Evolutionary conservation across 352 stramenopile species (phyloP), one percentile per base, ranked within the genome.

Genomic region (Halophytophthora batemanensis): DNA sequence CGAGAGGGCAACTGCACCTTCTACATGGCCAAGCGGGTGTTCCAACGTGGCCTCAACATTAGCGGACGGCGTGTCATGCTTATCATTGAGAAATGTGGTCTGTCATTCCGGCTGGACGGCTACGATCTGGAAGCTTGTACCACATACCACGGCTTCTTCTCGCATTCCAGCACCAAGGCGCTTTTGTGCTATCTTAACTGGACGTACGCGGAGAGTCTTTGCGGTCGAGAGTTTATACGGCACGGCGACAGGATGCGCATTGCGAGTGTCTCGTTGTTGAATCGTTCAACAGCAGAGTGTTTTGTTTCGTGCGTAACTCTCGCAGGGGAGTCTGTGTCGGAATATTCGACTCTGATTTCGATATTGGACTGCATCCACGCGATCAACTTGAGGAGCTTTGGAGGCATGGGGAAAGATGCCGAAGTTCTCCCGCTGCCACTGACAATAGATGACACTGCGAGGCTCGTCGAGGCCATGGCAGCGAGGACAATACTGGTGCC

Each of bases 11-110:
- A 69, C 15, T 77, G 75, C 22, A 84, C 73, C 0, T 87, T 87
- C 34, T 86, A 77, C 52, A 89, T 89, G 76, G 61, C 66, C 6
- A 70, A 87, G 40, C 53, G 70, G 13, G 74, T 90, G 7, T 90
- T 73, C 39, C 74, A 90, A 40, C 74, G 79, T 25, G 79, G 79
- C 0, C 17, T 84, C 10, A 50, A 69, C 11, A 63, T 90, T n/a
- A 75, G 66, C 28, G 74, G 61, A 1, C 61, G 53, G 14, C 53
- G 50, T 3, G 42, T 90, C 10, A 57, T 90, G 55, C 74, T 90
- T 11, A 57, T 66, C 14, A 79, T 90, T 29, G 74, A 90, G 34
- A 78, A 82, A 77, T 87, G 79, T 34, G 79, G 79, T 3, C 45
- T 90, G 10, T 86, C 79, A 1, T 87, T 87, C 56, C 66, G 77